Conservation (phyloP, 192 early-diverging fungal genomes). For the Backusella parvicylindrica region DNA sequence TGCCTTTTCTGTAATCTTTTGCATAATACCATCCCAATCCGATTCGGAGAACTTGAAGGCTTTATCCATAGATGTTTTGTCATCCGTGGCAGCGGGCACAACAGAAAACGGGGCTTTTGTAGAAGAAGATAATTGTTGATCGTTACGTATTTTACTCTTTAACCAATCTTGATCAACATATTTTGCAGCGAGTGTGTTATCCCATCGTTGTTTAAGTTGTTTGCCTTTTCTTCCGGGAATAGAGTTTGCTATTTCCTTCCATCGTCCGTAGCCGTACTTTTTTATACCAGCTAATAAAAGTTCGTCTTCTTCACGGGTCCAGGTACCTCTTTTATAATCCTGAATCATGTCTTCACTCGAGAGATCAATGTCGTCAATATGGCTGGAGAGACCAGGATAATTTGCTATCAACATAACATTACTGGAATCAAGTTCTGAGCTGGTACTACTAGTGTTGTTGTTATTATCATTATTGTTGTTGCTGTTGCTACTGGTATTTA, state of each 20-base stretch:
- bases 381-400: conserved; percentile 13
- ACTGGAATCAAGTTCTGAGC: neutral
- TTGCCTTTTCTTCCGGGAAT: conserved; percentile 35
- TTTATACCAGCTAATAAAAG: conserved; percentile 28
- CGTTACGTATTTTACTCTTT: conserved; percentile 13
- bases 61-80: neutral
- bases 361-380: conserved; percentile 4
- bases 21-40: conserved; percentile 24
- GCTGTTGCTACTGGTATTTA: neutral
- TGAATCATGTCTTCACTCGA: conserved; percentile 17
- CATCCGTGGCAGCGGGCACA: neutral
- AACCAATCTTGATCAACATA: conserved; percentile 31
- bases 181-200: conserved; percentile 29
- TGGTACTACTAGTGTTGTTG: neutral
- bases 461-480: neutral
- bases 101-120: neutral
- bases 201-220: conserved; percentile 33
- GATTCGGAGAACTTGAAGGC: conserved; percentile 10
- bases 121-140: neutral
- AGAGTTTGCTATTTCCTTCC: conserved; percentile 27
- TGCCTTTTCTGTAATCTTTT: conserved; percentile 28
- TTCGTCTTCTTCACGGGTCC: conserved; percentile 35
- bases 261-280: conserved; percentile 26
- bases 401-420: conserved; percentile 24
- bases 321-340: conserved; percentile 28